These are phyloP conservation scores for Coprinopsis sp. DNA, from an alignment of 768 basidiomycete species.

Conservation along the genomic window DNA sequence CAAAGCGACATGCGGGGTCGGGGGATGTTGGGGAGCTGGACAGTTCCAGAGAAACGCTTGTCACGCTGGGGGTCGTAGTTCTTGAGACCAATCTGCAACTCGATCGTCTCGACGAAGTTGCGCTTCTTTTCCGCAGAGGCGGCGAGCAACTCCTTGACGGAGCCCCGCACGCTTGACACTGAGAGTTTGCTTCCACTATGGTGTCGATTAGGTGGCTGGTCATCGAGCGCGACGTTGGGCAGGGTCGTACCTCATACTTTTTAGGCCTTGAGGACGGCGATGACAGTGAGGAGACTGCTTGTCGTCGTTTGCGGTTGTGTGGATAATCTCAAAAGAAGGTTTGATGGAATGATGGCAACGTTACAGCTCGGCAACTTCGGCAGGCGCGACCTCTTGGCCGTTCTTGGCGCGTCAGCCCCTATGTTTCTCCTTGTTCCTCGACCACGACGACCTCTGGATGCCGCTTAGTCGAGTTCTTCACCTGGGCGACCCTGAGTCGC, in stretches of 20 bases:
- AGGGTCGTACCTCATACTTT: conserved; percentile 24
- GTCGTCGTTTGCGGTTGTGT: neutral
- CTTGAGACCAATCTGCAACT: conserved; percentile 95
- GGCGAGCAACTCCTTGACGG: conserved; percentile 85
- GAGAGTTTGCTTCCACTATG: conserved; percentile 71
- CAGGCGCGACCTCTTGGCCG: no score
- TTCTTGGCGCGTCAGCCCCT: no score
- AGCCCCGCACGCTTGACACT: conserved; percentile 99
- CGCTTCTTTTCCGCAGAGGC: conserved; percentile 87
- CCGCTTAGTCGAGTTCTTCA: no score
- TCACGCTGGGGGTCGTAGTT: conserved; percentile 99
- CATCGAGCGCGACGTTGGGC: neutral
- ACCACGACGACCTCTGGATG: no score
- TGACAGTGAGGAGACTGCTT: conserved; percentile 4
- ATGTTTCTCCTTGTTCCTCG: no score
- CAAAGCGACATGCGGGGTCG: conserved; percentile 99
- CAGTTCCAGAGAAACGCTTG: conserved; percentile 99
- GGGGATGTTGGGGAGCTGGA: conserved; percentile 95
- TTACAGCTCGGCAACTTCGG: no score
- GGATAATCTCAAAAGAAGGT: no score
- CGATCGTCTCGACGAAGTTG: conserved; percentile 94
- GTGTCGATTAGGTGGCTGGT: neutral
- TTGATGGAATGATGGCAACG: no score
- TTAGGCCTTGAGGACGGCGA: conserved; percentile 22
- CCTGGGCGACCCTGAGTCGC: no score